Base-by-base conservation (phyloP, 257 asterid species). In the Scutellaria galericulata region DNA sequence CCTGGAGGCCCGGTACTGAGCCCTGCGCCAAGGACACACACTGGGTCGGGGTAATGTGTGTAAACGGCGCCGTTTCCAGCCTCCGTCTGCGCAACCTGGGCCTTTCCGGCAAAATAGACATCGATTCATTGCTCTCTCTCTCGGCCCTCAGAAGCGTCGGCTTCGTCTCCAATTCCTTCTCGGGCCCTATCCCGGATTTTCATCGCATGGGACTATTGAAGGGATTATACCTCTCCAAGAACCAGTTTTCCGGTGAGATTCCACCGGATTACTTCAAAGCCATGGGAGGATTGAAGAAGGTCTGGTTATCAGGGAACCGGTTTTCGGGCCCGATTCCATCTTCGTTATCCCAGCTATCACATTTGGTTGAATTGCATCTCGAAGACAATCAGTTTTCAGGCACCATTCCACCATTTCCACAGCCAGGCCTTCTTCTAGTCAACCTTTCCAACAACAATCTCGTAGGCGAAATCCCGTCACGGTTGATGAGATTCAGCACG, bases 141-240 rank as follows among this genome's bases (percentile, higher is more conserved):
- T 40, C 88, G 9, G 83, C 86, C 50, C 79, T 94, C 2, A 78
- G 93, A 35, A 86, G 84, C 37, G 14, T 88, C 0, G 80, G 86
- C 22, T 60, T 94, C 22, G 40, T 62, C 14, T 75, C 78, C 22
- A 91, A 91, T 72, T 58, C 77, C 0, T 91, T 94, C 55, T 68
- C 97, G 0, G 99, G 97, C 20, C 92, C 90, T 0, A 81, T 94
- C 41, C 99, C 97, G 0, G 90, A 80, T 66, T 83, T 94, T 31
- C 75, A 83, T 22, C 75, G 81, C 7, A 71, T 94, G 71, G 86
- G 76, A 22, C 70, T 82, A 2, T 63, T 91, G 68, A 89, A 76
- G 75, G 94, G 84, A 1, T 66, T 91, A 60, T 89, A 71, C 79
- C 79, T 91, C 6, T 78, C 93, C 0, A 82, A 76, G 2, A 94